Evolutionary conservation across 306 rosid genomes (phyloP).

Genomic region (Dryas octopetala): DNA sequence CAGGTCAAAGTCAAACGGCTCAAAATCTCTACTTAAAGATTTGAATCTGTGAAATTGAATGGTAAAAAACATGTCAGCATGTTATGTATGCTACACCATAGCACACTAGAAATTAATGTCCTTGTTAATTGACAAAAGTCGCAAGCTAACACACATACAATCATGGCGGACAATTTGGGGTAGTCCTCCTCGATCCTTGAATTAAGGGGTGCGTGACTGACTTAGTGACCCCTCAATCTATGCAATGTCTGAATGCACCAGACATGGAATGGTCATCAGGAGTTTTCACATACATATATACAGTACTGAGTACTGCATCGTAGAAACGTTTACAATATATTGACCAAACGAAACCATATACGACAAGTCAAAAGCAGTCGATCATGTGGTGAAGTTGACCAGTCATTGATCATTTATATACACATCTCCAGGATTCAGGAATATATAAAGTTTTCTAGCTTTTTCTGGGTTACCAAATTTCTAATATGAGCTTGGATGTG

Average conservation of each 20-base stretch:
- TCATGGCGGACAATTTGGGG: slow-evolving; percentile 19
- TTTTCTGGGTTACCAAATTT: neutral
- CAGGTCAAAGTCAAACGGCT: too few species aligned
- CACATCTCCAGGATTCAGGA: neutral
- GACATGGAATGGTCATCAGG: neutral
- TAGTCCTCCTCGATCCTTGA: neutral
- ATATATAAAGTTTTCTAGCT: neutral
- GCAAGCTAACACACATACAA: neutral
- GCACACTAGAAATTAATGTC: neutral
- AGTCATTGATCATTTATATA: neutral
- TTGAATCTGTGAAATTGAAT: too few species aligned
- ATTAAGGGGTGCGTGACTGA: neutral
- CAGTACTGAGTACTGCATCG: too few species aligned
- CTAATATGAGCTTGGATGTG: too few species aligned
- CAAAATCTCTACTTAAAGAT: too few species aligned
- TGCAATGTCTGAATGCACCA: slow-evolving; percentile 13
- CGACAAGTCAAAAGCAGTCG: slow-evolving; percentile 1
- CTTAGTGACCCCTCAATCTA: neutral
- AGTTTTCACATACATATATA: neutral
- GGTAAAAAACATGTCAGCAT: too few species aligned
- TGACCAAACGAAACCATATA: too few species aligned
- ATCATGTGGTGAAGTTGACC: slow-evolving; percentile 3
- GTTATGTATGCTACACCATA: too few species aligned
- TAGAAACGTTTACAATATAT: too few species aligned
- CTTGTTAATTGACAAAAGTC: slow-evolving; percentile 7